Percentiles rank a stretch among this genome's conserved stretches.
These are phyloP conservation scores for Exophiala aquamarina DNA, from an alignment of 2,329 filamentous ascomycete species.

Conservation along the genomic window DNA sequence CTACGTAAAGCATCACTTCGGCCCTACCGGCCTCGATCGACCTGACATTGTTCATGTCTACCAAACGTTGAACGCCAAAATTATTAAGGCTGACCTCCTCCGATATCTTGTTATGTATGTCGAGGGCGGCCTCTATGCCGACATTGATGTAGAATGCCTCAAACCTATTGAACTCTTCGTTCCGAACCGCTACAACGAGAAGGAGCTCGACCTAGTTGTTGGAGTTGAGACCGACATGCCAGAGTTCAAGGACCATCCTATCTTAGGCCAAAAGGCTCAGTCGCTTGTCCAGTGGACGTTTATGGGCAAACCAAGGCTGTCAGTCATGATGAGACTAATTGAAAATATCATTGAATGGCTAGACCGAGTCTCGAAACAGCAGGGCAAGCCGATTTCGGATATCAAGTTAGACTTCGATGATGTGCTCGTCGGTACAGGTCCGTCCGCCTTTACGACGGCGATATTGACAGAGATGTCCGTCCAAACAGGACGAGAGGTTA, in stretches of 20 bases:
- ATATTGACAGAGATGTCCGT: slow-evolving; percentile 64
- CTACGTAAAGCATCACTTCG: slow-evolving; percentile 68
- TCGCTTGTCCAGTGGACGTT: slow-evolving; percentile 77
- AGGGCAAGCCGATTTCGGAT: slow-evolving; percentile 58
- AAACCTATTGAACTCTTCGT: slow-evolving; percentile 57
- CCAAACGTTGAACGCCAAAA: slow-evolving; percentile 59
- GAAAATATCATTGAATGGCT: slow-evolving; percentile 69
- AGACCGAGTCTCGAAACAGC: slow-evolving; percentile 56
- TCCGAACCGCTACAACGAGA: slow-evolving; percentile 60
- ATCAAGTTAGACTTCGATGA: slow-evolving; percentile 70
- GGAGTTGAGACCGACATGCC: slow-evolving; percentile 73
- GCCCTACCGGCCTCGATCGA: slow-evolving; percentile 63
- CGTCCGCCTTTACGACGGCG: slow-evolving; percentile 67
- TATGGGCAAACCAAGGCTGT: slow-evolving; percentile 64
- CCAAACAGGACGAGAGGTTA: slow-evolving; percentile 46
- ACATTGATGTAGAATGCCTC: slow-evolving; percentile 60
- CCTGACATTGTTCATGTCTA: slow-evolving; percentile 65
- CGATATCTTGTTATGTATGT: slow-evolving; percentile 68
- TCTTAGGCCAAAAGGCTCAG: slow-evolving; percentile 65
- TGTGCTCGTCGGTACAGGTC: slow-evolving; percentile 70
- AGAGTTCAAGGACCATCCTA: slow-evolving; percentile 61
- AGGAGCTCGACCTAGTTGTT: slow-evolving; percentile 67
- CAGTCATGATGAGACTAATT: slow-evolving; percentile 67
- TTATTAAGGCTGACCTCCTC: slow-evolving; percentile 65
- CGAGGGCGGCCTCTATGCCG: slow-evolving; percentile 60